Base-by-base conservation (phyloP, 176 grass and related monocot species). In the Paspalum vaginatum region DNA sequence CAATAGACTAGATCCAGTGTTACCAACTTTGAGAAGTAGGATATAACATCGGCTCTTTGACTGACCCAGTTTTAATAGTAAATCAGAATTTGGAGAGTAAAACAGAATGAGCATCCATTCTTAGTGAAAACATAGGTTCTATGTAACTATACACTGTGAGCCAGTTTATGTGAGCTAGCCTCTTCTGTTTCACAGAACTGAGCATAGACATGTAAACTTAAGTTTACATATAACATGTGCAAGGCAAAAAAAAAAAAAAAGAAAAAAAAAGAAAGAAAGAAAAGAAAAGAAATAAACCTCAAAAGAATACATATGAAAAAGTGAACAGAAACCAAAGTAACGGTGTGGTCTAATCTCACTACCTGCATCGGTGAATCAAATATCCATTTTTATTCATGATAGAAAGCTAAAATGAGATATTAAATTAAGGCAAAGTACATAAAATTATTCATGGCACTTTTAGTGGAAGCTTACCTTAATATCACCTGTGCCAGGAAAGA, bases 401-500 rank as follows among this genome's bases (percentile, higher is more conserved):
- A 61, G 26, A 22, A 54, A 76, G 60, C 13, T 43, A 64, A 76
- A 17, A 46, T 37, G 56, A 25, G 1, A 77, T 70, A 63, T 14
- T 47, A 77, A 87, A 46, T 76, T 3, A 54, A 70, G 17, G 25
- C 0, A 63, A 59, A 51, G 42, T 58, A 75, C 14, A 65, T 61
- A 62, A 22, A 58, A 47, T 52, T 59, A 26, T 68, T 78, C 22
- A 77, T 9, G 16, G 68, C 26, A 4, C 50, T n/a, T 76, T 22
- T 43, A 56, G 11, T 12, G 9, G 9, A 94, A 61, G 24, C 74
- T 63, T 87, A 94, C 95, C 90, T 98, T 98, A 84, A 98, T 88
- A 87, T 92, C 92, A 79, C 95, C 95, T 10, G 95, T 94, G 75
- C 92, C 95, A 81, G 92, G 95, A 80, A 98, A 98, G 85, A 98